phyloP scores from a whole-genome alignment of 768 basidiomycete species.

The Suillus spraguei region DNA sequence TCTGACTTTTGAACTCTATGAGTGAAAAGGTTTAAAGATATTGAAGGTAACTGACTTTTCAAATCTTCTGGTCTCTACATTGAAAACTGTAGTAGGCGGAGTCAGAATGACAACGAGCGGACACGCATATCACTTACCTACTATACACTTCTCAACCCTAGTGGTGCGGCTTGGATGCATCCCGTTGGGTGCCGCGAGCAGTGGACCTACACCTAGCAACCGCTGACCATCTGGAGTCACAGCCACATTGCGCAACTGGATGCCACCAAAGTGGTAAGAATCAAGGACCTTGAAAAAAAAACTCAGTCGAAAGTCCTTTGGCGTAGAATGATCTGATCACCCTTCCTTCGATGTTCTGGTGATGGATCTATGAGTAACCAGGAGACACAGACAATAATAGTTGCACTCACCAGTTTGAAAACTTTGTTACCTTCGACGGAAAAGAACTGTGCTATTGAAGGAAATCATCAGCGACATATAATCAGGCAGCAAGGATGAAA shows the following conservation, averaged over 20 bases:
- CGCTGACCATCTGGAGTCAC: conserved; percentile 49
- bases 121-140: conserved; percentile 39
- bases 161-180: conserved; percentile 50
- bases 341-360: conserved; percentile 48
- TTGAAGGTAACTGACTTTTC: conserved; percentile 43
- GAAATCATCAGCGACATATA: conserved; percentile 17
- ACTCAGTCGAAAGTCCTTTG: neutral
- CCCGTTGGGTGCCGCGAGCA: conserved; percentile 42
- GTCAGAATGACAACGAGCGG: conserved; percentile 4
- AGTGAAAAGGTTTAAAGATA: conserved; percentile 12
- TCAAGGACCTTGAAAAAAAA: conserved; percentile 36
- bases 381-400: conserved; percentile 13
- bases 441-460: conserved; percentile 41
- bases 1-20: conserved; percentile 41
- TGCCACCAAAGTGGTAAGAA: conserved; percentile 44
- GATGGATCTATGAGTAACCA: conserved; percentile 17
- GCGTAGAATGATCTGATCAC: conserved; percentile 19
- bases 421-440: conserved; percentile 53
- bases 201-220: conserved; percentile 53
- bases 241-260: conserved; percentile 51
- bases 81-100: conserved; percentile 43
- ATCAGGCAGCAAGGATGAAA: conserved; percentile 2
- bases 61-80: conserved; percentile 42
- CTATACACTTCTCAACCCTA: conserved; percentile 54
- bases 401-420: conserved; percentile 41